A percentile compares a stretch with the other conserved stretches of the same genome.
Conservation (phyloP, 495 filamentous ascomycete species). For the Neurospora africana region DNA sequence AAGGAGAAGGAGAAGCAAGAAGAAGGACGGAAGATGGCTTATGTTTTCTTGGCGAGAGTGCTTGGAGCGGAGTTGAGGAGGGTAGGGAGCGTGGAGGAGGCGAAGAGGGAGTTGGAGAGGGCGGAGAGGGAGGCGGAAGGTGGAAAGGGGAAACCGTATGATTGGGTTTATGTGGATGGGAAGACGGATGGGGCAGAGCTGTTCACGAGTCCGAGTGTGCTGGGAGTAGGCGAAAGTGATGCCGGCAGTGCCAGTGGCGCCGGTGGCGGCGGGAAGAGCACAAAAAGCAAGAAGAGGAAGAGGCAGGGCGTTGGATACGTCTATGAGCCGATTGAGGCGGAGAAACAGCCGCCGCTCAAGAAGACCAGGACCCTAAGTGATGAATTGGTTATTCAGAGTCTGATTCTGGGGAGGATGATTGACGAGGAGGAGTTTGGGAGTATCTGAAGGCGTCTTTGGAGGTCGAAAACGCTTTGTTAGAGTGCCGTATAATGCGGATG, state of each 20-base stretch:
- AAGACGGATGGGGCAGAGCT: constrained; percentile 16
- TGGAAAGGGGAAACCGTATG: constrained; percentile 44
- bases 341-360: constrained; percentile 27
- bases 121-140: constrained; percentile 20
- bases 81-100: constrained; percentile 54
- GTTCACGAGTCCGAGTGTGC: constrained; percentile 10
- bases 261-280: background rate
- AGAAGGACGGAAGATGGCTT: constrained; percentile 47
- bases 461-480: background rate
- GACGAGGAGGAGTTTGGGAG: constrained; percentile 44
- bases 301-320: constrained; percentile 23
- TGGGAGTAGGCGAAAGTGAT: background rate
- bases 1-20: constrained; percentile 35
- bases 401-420: constrained; percentile 74
- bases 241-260: background rate
- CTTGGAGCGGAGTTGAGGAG: constrained; percentile 62
- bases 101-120: constrained; percentile 43
- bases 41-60: constrained; percentile 64
- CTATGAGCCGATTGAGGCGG: constrained; percentile 10
- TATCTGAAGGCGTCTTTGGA: background rate
- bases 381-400: constrained; percentile 84
- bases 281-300: constrained; percentile 31
- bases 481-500: background rate
- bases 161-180: constrained; percentile 72
- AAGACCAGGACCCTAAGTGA: constrained; percentile 58